A percentile compares a stretch with the other conserved stretches of the same genome.
Conservation (phyloP, 2,329 filamentous ascomycete species). For the Penicillium thymicola region DNA sequence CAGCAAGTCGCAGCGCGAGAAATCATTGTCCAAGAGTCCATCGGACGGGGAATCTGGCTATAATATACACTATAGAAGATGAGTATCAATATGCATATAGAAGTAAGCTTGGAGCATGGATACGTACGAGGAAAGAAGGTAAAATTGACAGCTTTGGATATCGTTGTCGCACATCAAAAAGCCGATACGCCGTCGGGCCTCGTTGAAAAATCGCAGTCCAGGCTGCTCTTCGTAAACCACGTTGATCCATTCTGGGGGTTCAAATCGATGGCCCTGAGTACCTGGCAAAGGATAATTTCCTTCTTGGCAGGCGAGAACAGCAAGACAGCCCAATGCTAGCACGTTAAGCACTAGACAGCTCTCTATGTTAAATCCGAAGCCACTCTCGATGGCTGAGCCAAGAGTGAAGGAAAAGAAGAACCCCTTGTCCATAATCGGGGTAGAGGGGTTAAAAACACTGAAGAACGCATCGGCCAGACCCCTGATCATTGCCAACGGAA, state of each 20-base stretch:
- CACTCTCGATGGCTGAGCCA: conserved; percentile 47
- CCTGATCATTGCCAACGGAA: conserved; percentile 50
- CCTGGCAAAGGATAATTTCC: conserved; percentile 47
- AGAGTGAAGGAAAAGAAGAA: conserved; percentile 53
- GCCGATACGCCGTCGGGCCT: conserved; percentile 51
- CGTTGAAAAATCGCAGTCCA: conserved; percentile 54
- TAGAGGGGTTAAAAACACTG: conserved; percentile 53
- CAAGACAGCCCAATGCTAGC: conserved; percentile 52
- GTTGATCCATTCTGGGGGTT: conserved; percentile 38
- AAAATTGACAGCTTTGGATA: conserved; percentile 52
- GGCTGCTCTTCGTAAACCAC: conserved; percentile 42
- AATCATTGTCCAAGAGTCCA: conserved; percentile 55
- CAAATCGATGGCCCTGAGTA: conserved; percentile 33
- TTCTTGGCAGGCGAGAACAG: conserved; percentile 49
- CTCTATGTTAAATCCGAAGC: conserved; percentile 53
- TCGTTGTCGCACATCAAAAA: conserved; percentile 52
- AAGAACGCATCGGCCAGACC: conserved; percentile 55
- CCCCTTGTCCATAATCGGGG: conserved; percentile 52
- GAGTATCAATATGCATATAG: conserved; percentile 2
- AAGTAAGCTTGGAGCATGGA: not conserved
- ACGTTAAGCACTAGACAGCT: conserved; percentile 52
- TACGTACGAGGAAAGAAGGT: conserved; percentile 48
- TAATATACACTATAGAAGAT: conserved; percentile 43
- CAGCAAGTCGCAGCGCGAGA: conserved; percentile 52
- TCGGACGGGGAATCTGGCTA: conserved; percentile 51